Evolutionary conservation across 2,329 filamentous ascomycete species (phyloP).

Genomic region (Pseudogymnoascus sp.): DNA sequence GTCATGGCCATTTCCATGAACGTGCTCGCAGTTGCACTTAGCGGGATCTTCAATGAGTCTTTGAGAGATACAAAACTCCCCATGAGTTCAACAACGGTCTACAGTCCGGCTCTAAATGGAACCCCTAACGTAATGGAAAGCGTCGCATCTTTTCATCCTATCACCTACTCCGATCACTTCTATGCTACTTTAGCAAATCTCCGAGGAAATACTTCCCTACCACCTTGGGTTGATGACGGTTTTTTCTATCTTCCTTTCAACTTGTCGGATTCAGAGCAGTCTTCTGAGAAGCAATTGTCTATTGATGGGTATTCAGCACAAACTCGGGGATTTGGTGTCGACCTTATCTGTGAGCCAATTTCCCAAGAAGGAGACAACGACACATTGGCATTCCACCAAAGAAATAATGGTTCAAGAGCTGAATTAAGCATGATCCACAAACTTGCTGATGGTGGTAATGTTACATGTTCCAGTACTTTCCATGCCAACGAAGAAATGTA

Average conservation of each 20-base stretch:
- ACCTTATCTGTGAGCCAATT: slow-evolving; percentile 28
- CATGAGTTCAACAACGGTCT: background rate
- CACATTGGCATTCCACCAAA: background rate
- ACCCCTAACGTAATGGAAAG: background rate
- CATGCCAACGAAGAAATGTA: background rate
- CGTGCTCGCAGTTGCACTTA: slow-evolving; percentile 42
- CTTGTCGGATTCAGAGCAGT: background rate
- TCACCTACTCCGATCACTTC: slow-evolving; percentile 30
- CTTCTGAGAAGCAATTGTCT: background rate
- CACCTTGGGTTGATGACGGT: slow-evolving; percentile 39
- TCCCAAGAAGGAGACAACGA: slow-evolving; percentile 3
- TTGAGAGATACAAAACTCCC: background rate
- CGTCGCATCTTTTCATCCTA: background rate
- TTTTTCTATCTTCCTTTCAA: slow-evolving; percentile 41
- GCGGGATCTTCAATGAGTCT: slow-evolving; percentile 41
- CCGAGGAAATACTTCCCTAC: slow-evolving; percentile 34
- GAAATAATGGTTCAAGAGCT: background rate
- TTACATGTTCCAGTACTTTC: background rate
- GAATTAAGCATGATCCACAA: slow-evolving; percentile 5
- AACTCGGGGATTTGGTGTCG: slow-evolving; percentile 29
- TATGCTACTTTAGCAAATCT: slow-evolving; percentile 38
- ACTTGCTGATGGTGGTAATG: background rate
- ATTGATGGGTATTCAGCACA: slow-evolving; percentile 18
- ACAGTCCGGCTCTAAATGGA: slow-evolving; percentile 10
- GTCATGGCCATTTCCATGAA: slow-evolving; percentile 41